A percentile compares a stretch with the other conserved stretches of the same genome.
Evolutionary conservation across 495 filamentous ascomycete genomes (phyloP).

Genomic region (Xylaria scruposa): DNA sequence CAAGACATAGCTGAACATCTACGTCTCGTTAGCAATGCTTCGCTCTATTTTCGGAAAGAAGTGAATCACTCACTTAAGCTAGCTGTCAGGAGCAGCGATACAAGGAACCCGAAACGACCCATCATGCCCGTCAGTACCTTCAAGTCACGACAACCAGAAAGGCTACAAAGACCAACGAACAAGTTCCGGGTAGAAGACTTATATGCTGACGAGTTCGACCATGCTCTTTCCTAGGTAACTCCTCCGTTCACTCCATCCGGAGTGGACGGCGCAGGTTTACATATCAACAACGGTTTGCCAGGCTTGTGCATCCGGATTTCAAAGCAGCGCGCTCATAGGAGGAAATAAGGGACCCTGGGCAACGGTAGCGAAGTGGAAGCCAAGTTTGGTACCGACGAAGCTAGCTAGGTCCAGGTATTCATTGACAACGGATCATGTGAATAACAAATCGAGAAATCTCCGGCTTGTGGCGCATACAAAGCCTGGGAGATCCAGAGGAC

Average conservation of each 20-base stretch:
- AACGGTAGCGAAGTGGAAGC: conserved; percentile 16
- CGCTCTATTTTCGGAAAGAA: background rate
- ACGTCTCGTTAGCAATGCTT: conserved; percentile 26
- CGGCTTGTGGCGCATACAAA: conserved; percentile 8
- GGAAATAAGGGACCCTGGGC: conserved; percentile 13
- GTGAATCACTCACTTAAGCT: conserved; percentile 32
- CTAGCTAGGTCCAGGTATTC: conserved; percentile 7
- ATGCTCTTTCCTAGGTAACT: background rate
- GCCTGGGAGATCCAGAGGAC: conserved; percentile 10
- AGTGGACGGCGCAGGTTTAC: background rate
- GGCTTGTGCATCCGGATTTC: conserved; percentile 6
- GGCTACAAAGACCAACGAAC: conserved; percentile 13
- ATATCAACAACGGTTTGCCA: conserved; percentile 5
- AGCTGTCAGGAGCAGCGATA: conserved; percentile 33
- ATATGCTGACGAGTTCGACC: conserved; percentile 15
- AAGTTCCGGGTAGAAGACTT: conserved; percentile 14
- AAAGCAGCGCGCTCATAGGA: conserved; percentile 20
- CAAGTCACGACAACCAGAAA: conserved; percentile 14
- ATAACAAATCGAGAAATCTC: conserved; percentile 10
- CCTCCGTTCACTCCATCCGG: conserved; percentile 7
- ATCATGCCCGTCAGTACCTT: conserved; percentile 28
- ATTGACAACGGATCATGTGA: conserved; percentile 12
- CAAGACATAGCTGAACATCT: conserved; percentile 37
- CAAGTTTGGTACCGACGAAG: background rate
- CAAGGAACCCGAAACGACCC: conserved; percentile 30